Evolutionary conservation across 2,329 filamentous ascomycete genomes (phyloP).

Genomic region (Microcera coccophila): DNA sequence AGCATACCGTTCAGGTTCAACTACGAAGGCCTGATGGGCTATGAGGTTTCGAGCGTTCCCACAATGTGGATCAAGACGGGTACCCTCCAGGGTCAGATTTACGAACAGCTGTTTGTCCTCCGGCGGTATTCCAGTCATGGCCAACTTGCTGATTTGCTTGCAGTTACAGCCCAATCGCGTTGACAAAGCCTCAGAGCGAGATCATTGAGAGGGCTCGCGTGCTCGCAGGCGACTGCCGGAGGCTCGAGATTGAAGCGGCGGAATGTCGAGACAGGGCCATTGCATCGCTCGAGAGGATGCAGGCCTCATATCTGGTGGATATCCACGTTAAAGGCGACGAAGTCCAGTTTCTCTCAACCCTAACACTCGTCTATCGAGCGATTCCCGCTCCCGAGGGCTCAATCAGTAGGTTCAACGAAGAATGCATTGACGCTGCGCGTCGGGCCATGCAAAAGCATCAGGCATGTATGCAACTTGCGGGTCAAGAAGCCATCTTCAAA

Average conservation of each 20-base stretch:
- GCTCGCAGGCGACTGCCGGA: slow-evolving; percentile 37
- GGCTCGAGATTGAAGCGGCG: slow-evolving; percentile 35
- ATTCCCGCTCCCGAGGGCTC: slow-evolving; percentile 45
- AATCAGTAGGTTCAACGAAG: slow-evolving; percentile 42
- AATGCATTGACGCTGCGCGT: slow-evolving; percentile 50
- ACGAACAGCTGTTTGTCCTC: slow-evolving; percentile 43
- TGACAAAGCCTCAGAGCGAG: slow-evolving; percentile 38
- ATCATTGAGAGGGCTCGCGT: slow-evolving; percentile 38
- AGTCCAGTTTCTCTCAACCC: slow-evolving; percentile 44
- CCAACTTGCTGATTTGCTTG: slow-evolving; percentile 6
- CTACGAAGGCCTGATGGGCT: slow-evolving; percentile 38
- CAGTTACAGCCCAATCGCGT: slow-evolving; percentile 49
- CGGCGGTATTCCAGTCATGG: neutral
- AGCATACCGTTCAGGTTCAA: slow-evolving; percentile 43
- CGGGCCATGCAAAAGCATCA: slow-evolving; percentile 45
- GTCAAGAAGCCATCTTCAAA: slow-evolving; percentile 38
- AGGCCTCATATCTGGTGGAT: slow-evolving; percentile 39
- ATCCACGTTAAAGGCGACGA: slow-evolving; percentile 46
- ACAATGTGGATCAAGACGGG: slow-evolving; percentile 53
- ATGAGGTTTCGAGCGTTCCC: slow-evolving; percentile 38
- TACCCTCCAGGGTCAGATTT: slow-evolving; percentile 56
- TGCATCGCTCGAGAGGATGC: slow-evolving; percentile 35
- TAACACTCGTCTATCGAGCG: slow-evolving; percentile 51
- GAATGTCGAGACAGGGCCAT: slow-evolving; percentile 34
- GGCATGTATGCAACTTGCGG: slow-evolving; percentile 42